Evolutionary conservation across 352 stramenopile species (phyloP).

Genomic region (Phytophthora constricta): DNA sequence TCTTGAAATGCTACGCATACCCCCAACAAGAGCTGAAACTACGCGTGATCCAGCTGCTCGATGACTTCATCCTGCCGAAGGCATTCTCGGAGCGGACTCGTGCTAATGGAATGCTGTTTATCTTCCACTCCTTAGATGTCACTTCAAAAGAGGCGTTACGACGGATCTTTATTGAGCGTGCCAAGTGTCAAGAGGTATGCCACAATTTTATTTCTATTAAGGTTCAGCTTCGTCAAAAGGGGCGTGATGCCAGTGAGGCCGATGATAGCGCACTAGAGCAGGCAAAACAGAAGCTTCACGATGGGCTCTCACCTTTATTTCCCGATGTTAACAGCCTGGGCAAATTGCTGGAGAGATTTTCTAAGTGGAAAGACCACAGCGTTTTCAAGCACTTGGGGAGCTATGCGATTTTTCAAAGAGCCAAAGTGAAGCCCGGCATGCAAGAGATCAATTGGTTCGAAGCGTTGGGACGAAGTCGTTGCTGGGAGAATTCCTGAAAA

Average conservation of each 20-base stretch:
- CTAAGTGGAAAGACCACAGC: slow-evolving; percentile 78
- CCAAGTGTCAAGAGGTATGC: slow-evolving; percentile 48
- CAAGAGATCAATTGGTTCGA: slow-evolving; percentile 77
- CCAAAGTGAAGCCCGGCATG: slow-evolving; percentile 53
- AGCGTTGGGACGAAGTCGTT: slow-evolving; percentile 80
- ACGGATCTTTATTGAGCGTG: slow-evolving; percentile 68
- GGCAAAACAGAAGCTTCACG: slow-evolving; percentile 42
- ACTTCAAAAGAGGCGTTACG: slow-evolving; percentile 75
- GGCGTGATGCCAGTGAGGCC: slow-evolving; percentile 8
- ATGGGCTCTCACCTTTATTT: slow-evolving; percentile 59
- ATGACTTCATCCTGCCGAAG: slow-evolving; percentile 88
- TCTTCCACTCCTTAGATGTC: slow-evolving; percentile 72
- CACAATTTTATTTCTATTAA: slow-evolving; percentile 58
- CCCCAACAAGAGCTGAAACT: slow-evolving; percentile 84
- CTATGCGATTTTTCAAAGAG: slow-evolving; percentile 65
- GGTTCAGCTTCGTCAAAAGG: slow-evolving; percentile 45
- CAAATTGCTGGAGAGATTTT: slow-evolving; percentile 70
- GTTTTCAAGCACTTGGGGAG: slow-evolving; percentile 77
- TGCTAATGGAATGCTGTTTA: slow-evolving; percentile 74
- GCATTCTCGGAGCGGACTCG: slow-evolving; percentile 52
- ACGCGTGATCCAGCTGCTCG: slow-evolving; percentile 81
- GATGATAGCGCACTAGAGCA: slow-evolving; percentile 28
- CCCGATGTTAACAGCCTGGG: slow-evolving; percentile 59
- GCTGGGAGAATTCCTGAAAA: slow-evolving; percentile 84
- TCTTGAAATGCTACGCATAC: slow-evolving; percentile 89